A percentile compares a stretch with the other conserved stretches of the same genome.
These are phyloP conservation scores for Suillus tomentosus DNA, from an alignment of 768 basidiomycete genomes.

Conservation along the genomic window DNA sequence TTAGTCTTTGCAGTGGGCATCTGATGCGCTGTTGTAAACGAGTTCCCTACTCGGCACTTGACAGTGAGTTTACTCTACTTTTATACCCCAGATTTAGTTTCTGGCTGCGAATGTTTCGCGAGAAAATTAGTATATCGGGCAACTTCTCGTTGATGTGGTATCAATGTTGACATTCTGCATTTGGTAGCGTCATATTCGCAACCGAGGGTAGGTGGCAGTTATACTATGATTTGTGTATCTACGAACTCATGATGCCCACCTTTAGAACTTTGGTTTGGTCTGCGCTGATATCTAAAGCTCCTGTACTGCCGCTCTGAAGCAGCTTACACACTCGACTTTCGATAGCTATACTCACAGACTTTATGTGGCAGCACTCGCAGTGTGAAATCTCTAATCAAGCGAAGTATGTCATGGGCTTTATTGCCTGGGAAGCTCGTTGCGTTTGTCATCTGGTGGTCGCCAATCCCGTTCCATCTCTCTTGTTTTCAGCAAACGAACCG, in stretches of 20 bases:
- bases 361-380: neutral
- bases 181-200: neutral
- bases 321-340: neutral
- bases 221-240: neutral
- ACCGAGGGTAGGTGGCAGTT: neutral
- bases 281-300: neutral
- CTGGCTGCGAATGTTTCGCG: neutral
- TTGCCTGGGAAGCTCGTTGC: neutral
- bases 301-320: neutral
- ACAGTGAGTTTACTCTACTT: conserved; percentile 33
- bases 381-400: neutral
- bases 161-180: neutral
- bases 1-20: conserved; percentile 26
- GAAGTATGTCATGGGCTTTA: neutral
- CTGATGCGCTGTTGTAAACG: conserved; percentile 42
- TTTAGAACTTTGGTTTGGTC: conserved; percentile 29
- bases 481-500: neutral
- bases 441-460: neutral
- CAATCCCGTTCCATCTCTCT: neutral
- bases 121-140: neutral
- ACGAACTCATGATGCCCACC: conserved; percentile 18
- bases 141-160: neutral
- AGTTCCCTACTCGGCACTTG: conserved; percentile 38
- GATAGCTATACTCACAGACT: neutral
- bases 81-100: conserved; percentile 21